A percentile compares a stretch with the other conserved stretches of the same genome.
Conservation (phyloP, 495 filamentous ascomycete species). For the Thozetella sp. region DNA sequence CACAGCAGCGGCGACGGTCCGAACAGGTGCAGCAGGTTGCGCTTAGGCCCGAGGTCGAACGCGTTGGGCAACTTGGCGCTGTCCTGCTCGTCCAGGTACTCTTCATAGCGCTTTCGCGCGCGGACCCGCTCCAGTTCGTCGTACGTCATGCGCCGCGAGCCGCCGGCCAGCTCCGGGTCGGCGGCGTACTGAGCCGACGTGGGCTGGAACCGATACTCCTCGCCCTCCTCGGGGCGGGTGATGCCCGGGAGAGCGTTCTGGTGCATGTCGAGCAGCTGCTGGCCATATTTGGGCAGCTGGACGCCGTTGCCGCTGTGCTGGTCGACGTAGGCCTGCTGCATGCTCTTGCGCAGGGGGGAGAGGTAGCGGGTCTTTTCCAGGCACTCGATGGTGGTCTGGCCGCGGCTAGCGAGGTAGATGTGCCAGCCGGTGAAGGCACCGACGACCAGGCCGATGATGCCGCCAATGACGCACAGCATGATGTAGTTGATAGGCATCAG, state of each 20-base stretch:
- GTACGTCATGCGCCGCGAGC: conserved; percentile 56
- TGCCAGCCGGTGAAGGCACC: conserved; percentile 94
- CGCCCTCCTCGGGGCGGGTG: conserved; percentile 79
- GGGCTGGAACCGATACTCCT: conserved; percentile 41
- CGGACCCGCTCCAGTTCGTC: conserved; percentile 73
- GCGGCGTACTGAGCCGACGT: conserved; percentile 15
- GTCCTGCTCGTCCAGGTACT: conserved; percentile 87
- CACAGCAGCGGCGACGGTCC: conserved; percentile 70
- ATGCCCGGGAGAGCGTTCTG: conserved; percentile 82
- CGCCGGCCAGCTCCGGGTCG: conserved; percentile 51
- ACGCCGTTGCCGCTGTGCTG: conserved; percentile 48
- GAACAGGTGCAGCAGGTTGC: conserved; percentile 84
- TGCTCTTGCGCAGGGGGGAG: conserved; percentile 68
- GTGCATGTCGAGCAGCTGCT: conserved; percentile 79
- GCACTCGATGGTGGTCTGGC: conserved; percentile 92
- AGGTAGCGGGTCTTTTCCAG: conserved; percentile 94
- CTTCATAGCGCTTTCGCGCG: conserved; percentile 72
- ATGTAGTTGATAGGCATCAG: conserved; percentile 90
- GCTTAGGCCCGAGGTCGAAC: conserved; percentile 82
- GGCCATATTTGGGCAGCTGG: conserved; percentile 65
- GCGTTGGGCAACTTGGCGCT: conserved; percentile 85
- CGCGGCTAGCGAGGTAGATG: conserved; percentile 73
- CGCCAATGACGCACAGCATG: conserved; percentile 79
- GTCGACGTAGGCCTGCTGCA: conserved; percentile 63
- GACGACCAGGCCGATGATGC: conserved; percentile 88